Percentiles rank a stretch among this genome's conserved stretches.
Conservation (phyloP, 2,329 filamentous ascomycete species). For the Lizonia empirigonia region DNA sequence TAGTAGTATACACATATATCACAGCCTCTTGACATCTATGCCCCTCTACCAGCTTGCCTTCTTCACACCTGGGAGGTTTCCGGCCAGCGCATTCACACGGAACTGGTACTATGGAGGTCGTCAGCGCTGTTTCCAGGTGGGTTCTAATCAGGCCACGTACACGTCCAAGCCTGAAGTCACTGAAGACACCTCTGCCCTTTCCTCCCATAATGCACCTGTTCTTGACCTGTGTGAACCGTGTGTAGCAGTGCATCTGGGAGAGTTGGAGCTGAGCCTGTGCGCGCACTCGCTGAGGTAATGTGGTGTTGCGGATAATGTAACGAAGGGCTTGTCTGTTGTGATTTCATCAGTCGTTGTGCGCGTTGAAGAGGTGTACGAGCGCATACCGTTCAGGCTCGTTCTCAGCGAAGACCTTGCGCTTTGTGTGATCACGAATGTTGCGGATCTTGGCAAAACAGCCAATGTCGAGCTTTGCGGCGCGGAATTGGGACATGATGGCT, state of each 20-base stretch:
- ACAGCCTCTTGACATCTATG: slow-evolving; percentile 12
- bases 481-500: slow-evolving; percentile 69
- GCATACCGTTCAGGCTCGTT: slow-evolving; percentile 84
- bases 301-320: slow-evolving; percentile 93
- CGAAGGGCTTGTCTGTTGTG: slow-evolving; percentile 71
- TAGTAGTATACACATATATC: slow-evolving; percentile 35
- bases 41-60: slow-evolving; percentile 87
- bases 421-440: slow-evolving; percentile 91
- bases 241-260: slow-evolving; percentile 95
- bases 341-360: slow-evolving; percentile 9
- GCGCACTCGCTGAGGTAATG: slow-evolving; percentile 78
- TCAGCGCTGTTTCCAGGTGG: slow-evolving; percentile 16
- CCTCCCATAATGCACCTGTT: slow-evolving; percentile 93
- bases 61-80: slow-evolving; percentile 87
- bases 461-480: slow-evolving; percentile 87
- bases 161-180: slow-evolving; percentile 89
- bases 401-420: slow-evolving; percentile 89
- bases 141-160: slow-evolving; percentile 59
- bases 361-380: slow-evolving; percentile 7
- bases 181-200: slow-evolving; percentile 86
- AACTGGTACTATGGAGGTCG: slow-evolving; percentile 79
- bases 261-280: slow-evolving; percentile 93
- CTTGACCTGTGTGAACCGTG: slow-evolving; percentile 87
- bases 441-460: slow-evolving; percentile 86
- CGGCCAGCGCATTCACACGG: slow-evolving; percentile 83